Conservation (phyloP, 805 yeast species). For the Candida vaughaniae region DNA sequence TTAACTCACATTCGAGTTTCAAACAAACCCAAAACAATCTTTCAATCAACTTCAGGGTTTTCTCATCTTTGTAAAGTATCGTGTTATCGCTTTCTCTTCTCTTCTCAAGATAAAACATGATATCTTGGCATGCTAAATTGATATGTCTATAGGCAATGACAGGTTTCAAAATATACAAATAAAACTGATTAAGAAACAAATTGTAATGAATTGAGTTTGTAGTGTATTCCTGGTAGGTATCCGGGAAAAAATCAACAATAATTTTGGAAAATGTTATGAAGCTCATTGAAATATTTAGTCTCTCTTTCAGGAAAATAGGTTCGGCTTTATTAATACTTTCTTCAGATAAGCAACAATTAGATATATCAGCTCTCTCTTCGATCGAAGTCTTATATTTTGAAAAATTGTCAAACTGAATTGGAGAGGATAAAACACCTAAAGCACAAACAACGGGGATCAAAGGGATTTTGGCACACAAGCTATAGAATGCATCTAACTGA, state of each 20-base stretch:
- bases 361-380: slow-evolving; percentile 24
- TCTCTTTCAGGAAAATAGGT: slow-evolving; percentile 15
- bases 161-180: slow-evolving; percentile 26
- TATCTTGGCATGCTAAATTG: slow-evolving; percentile 24
- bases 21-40: slow-evolving; percentile 37
- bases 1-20: slow-evolving; percentile 36
- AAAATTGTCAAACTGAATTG: slow-evolving; percentile 32
- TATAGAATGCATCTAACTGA: slow-evolving; percentile 19
- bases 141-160: slow-evolving; percentile 25
- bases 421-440: slow-evolving; percentile 30
- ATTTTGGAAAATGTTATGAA: slow-evolving; percentile 23
- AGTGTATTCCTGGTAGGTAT: slow-evolving; percentile 7
- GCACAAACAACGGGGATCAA: slow-evolving; percentile 29
- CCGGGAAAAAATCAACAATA: slow-evolving; percentile 22
- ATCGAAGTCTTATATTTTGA: slow-evolving; percentile 24
- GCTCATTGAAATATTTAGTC: slow-evolving; percentile 21
- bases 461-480: slow-evolving; percentile 24
- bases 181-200: slow-evolving; percentile 23
- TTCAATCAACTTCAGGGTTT: slow-evolving; percentile 21
- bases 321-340: slow-evolving; percentile 12
- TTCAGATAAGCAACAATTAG: slow-evolving; percentile 19
- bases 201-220: slow-evolving; percentile 6
- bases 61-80: slow-evolving; percentile 3
- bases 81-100: slow-evolving; percentile 9
- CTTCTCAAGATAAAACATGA: slow-evolving; percentile 29